Conservation (phyloP, 768 basidiomycete species). For the Pisolithus tinctorius region DNA sequence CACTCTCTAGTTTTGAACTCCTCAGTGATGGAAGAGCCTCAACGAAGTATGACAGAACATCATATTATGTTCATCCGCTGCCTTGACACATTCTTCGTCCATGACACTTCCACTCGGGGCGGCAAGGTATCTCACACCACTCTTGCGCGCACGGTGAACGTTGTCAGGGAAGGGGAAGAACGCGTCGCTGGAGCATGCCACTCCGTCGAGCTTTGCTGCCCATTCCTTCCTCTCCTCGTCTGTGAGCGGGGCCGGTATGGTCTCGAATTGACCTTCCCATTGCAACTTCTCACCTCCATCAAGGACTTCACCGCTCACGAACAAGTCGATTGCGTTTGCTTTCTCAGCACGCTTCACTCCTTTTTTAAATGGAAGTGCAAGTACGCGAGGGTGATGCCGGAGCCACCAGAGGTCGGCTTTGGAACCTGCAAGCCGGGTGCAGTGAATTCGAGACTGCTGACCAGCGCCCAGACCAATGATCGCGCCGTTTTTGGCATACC, state of each 20-base stretch:
- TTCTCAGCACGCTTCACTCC: slow-evolving; percentile 97
- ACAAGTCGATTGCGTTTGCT: slow-evolving; percentile 96
- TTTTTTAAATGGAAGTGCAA: slow-evolving; percentile 91
- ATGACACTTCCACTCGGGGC: slow-evolving; percentile 94
- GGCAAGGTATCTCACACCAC: slow-evolving; percentile 88
- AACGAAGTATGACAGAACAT: slow-evolving; percentile 88
- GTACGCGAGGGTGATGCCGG: slow-evolving; percentile 91
- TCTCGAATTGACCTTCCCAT: slow-evolving; percentile 88
- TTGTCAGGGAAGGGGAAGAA: slow-evolving; percentile 99
- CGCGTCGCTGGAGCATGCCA: slow-evolving; percentile 92
- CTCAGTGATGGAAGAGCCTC: slow-evolving; percentile 84
- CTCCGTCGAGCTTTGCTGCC: slow-evolving; percentile 68
- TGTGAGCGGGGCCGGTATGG: slow-evolving; percentile 55
- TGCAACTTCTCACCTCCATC: slow-evolving; percentile 86
- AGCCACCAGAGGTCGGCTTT: slow-evolving; percentile 99
- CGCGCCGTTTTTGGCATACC: slow-evolving; percentile 87
- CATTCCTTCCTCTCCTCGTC: slow-evolving; percentile 70
- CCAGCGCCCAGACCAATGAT: slow-evolving; percentile 96
- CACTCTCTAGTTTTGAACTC: neutral
- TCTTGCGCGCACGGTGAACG: slow-evolving; percentile 86
- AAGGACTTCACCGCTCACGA: slow-evolving; percentile 82
- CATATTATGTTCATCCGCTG: slow-evolving; percentile 88
- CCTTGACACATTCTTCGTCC: slow-evolving; percentile 95
- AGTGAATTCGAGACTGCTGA: slow-evolving; percentile 98
- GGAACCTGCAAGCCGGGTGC: slow-evolving; percentile 92